A percentile compares a stretch with the other conserved stretches of the same genome.
Evolutionary conservation across 495 filamentous ascomycete species (phyloP).

Genomic region (Penicillium cosmopolitanum): DNA sequence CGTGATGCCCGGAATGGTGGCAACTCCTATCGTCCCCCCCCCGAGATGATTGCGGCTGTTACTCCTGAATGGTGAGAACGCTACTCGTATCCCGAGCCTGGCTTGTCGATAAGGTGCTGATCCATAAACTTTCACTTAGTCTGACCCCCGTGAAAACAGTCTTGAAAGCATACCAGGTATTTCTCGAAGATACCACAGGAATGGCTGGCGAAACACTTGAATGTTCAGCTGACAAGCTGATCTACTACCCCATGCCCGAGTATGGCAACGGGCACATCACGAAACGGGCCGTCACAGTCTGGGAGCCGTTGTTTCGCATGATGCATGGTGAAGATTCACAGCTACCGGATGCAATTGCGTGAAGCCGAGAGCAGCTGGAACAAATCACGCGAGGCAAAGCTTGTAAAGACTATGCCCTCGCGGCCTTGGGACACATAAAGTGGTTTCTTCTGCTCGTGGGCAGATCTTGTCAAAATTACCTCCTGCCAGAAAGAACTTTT

Average conservation of each 20-base stretch:
- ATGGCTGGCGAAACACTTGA: constrained; percentile 35
- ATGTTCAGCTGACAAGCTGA: constrained; percentile 31
- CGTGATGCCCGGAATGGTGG: constrained; percentile 34
- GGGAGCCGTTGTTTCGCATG: constrained; percentile 36
- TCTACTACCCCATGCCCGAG: constrained; percentile 28
- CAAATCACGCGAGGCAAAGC: background rate
- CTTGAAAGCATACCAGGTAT: constrained; percentile 27
- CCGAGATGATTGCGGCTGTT: constrained; percentile 31
- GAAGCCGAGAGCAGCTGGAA: constrained; percentile 1
- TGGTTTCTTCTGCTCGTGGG: background rate
- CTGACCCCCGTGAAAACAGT: constrained; percentile 31
- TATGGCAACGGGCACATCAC: constrained; percentile 32
- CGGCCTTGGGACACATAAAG: background rate
- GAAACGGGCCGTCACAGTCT: constrained; percentile 32
- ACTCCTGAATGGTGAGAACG: constrained; percentile 31
- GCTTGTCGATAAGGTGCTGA: constrained; percentile 1
- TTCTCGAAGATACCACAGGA: constrained; percentile 31
- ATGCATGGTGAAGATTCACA: constrained; percentile 33
- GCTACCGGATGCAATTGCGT: constrained; percentile 30
- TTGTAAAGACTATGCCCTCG: background rate
- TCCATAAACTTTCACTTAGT: constrained; percentile 8
- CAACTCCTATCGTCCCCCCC: constrained; percentile 36
- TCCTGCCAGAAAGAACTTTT: too few relatives aligned
- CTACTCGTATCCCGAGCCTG: background rate
- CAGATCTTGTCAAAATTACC: too few relatives aligned